Base-by-base conservation (phyloP, 805 yeast genomes). In the Dipodascus geniculatus region DNA sequence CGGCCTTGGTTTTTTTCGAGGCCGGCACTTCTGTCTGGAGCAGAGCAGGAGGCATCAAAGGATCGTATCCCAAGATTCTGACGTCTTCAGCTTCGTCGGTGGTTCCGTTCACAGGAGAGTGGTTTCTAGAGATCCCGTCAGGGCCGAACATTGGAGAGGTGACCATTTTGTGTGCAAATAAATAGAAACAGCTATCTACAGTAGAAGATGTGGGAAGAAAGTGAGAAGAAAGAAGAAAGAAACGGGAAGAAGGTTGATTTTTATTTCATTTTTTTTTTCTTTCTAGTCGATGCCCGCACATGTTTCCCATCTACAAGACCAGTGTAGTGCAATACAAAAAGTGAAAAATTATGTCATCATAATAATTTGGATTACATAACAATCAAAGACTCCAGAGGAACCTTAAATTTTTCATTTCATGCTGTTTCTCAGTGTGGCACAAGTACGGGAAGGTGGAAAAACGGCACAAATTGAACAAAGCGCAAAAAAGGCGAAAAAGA, bases 31-130 rank as follows among this genome's bases (percentile, higher is more conserved):
- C 96, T 57, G 81, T 81, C 66, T 89, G 95, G 54, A 93, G 74
- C 52, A 90, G 77, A 55, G 90, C 97, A 55, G 99, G 99, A 0
- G 98, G 84, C 23, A 87, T 83, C 59, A 93, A 74, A 14, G 99
- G 99, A 65, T 91, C 95, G 80, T 89, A 91, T 57, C 96, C 97
- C 56, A 81, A 85, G 11, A 22, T 68, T 51, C 73, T 63, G 22
- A 66, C 70, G 53, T 70, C 73, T 56, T 70, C 84, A 62, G 87
- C 91, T 66, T 84, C 90, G 60, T 79, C 83, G 55, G 80, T 81
- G 11, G 33, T 11, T 6, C 33, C 33, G 50, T 38, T 38, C 8
- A 74, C 71, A 47, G 85, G 85, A 11, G 81, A 22, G 53, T 51
- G 28, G 53, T 49, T 22, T 23, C 63, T 58, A 24, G 63, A 74